Evolutionary conservation across 768 basidiomycete species (phyloP), one percentile per base, ranked within the genome.

Genomic region (Leccinum disarticulatum): DNA sequence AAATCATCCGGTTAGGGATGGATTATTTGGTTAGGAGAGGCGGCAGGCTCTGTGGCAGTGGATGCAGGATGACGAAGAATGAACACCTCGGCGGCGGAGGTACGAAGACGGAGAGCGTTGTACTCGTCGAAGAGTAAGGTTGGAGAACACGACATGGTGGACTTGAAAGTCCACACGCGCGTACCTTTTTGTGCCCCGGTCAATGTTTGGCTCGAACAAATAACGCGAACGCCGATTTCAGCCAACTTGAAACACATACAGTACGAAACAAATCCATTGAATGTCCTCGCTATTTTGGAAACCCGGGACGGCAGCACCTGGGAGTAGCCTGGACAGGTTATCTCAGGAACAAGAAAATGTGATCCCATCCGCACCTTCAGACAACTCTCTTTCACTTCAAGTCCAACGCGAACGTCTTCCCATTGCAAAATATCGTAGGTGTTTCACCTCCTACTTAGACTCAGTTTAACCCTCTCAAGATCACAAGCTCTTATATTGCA

Each of bases 311-410:
- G 70, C 78, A 52, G 91, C 83, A 1, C 93, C 94, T 49, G 95
- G 94, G 3, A 95, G 92, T 67, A 86, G 84, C 25, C 83, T 96
- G 35, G 96, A 98, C 76, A 83, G 95, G 66, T 84, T 86, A 25
- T 81, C 88, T 4, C 89, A 91, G 67, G 80, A 81, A 22, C 93
- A 95, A 71, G 91, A 84, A 33, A 81, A 79, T 52, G 75, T 94
- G 8, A 73, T 93, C 17, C 81, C 85, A 8, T 90, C 90, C 53
- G 83, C 87, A 0, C 83, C 85, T 2, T 70, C 77, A 25, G 78
- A 80, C 47, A 74, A 79, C 25, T 77, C 81, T 14, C 74, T 88
- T 9, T 84, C 89, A 4, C 78, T 95, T 15, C 87, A 88, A 59
- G 81, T 82, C 33, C 90, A 95, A 67, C 80, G 95, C 52, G 87